These are phyloP conservation scores for Aegilops longissima DNA, from an alignment of 176 grass and related monocot genomes.

Conservation along the genomic window DNA sequence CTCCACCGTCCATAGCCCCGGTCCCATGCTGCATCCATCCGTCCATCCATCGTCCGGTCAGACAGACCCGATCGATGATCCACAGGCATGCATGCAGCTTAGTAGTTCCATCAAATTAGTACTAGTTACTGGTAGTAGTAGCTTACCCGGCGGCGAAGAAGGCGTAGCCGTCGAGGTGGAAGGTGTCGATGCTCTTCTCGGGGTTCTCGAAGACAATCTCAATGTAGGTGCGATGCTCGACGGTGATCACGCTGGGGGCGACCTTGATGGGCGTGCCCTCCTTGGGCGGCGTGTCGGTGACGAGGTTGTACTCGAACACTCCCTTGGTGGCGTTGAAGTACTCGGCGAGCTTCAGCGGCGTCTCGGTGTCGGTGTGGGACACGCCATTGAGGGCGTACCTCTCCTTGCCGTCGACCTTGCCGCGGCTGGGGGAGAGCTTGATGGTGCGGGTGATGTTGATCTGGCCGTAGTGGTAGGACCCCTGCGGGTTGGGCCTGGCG, in stretches of 20 bases:
- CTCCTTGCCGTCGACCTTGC: slow-evolving; percentile 58
- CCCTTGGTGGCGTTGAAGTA: slow-evolving; percentile 73
- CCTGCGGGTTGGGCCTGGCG: slow-evolving; percentile 93
- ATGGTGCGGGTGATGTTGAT: slow-evolving; percentile 97
- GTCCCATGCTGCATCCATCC: slow-evolving; percentile 62
- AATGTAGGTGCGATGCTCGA: slow-evolving; percentile 80
- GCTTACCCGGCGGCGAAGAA: slow-evolving; percentile 86
- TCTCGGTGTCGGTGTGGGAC: slow-evolving; percentile 58
- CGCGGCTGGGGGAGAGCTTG: slow-evolving; percentile 46
- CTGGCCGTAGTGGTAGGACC: slow-evolving; percentile 95
- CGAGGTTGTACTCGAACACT: slow-evolving; percentile 78
- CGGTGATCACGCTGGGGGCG: slow-evolving; percentile 56
- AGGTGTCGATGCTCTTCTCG: slow-evolving; percentile 74
- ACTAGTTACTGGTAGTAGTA: no score
- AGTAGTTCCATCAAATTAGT: no score
- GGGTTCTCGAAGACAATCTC: slow-evolving; percentile 86
- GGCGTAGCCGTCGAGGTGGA: slow-evolving; percentile 85
- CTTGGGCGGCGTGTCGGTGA: slow-evolving; percentile 57
- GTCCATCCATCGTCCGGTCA: not conserved
- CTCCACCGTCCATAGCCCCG: slow-evolving; percentile 54
- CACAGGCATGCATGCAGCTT: not conserved
- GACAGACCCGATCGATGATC: not conserved
- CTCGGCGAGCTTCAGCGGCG: slow-evolving; percentile 90
- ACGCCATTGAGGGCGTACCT: slow-evolving; percentile 80
- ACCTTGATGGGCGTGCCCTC: slow-evolving; percentile 21